Evolutionary conservation across 345 rosid species (phyloP).

Genomic region (Pugionium cornutum): DNA sequence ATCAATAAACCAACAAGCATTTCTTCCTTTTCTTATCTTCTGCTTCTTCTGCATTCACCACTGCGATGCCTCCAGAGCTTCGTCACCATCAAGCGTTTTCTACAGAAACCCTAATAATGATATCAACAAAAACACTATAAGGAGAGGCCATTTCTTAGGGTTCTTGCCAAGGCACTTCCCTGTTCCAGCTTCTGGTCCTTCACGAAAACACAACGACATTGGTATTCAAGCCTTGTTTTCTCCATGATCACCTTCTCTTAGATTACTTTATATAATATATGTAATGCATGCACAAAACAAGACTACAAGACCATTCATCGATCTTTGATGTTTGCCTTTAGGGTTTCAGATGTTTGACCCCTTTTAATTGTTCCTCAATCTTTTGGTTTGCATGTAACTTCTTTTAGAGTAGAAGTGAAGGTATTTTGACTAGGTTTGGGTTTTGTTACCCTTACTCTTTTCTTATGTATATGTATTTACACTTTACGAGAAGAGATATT

Average conservation of each 20-base stretch:
- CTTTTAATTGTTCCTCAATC: slow-evolving; percentile 31
- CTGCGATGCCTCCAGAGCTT: slow-evolving; percentile 54
- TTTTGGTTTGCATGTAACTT: slow-evolving; percentile 33
- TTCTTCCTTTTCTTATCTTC: slow-evolving; percentile 29
- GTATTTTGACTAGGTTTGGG: slow-evolving; percentile 29
- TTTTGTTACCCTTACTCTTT: slow-evolving; percentile 14
- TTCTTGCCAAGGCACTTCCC: slow-evolving; percentile 82
- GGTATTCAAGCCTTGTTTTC: slow-evolving; percentile 54
- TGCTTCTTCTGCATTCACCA: slow-evolving; percentile 39
- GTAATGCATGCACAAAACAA: slow-evolving; percentile 24
- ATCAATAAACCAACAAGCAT: slow-evolving; percentile 17
- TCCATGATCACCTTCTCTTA: slow-evolving; percentile 54
- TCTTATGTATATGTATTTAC: slow-evolving; percentile 18
- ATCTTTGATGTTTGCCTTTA: slow-evolving; percentile 29
- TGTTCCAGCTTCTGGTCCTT: slow-evolving; percentile 87
- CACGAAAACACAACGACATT: slow-evolving; percentile 84
- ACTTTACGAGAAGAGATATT: slow-evolving; percentile 14
- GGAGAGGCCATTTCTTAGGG: slow-evolving; percentile 64
- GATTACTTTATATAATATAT: slow-evolving; percentile 5
- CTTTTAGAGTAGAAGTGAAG: slow-evolving; percentile 18
- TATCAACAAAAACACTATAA: slow-evolving; percentile 21
- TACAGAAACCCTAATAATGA: slow-evolving; percentile 44
- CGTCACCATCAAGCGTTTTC: slow-evolving; percentile 44
- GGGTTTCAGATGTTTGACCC: slow-evolving; percentile 34
- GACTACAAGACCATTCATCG: slow-evolving; percentile 7